Evolutionary conservation across 768 basidiomycete species (phyloP), one percentile per base, ranked within the genome.

Genomic region (Trametopsis cervina): DNA sequence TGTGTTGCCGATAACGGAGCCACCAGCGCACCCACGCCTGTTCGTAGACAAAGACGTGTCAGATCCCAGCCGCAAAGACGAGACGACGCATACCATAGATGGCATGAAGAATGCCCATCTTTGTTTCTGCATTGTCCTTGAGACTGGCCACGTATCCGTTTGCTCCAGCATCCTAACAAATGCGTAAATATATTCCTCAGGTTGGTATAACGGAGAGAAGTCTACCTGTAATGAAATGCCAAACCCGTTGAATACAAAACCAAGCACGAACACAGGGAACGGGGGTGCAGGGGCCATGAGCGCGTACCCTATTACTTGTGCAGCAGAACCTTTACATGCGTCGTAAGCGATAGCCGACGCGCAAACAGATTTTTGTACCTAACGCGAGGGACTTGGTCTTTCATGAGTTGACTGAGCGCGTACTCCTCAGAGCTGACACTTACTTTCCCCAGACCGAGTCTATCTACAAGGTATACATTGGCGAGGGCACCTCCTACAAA

Each of bases 1-100:
- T 90, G 85, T 0, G 92, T 94, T 0, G 90, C 76, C 0, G 84
- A 78, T 15, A 94, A 72, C 2, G 92, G 91, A 0, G 89, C 63
- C 6, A 69, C 69, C 9, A 87, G 66, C 2, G 85, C 85, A 1
- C 85, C 85, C 0, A 74, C 65, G 17, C 85, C 84, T 86, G 40
- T 18, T 23, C 9, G 11, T 7, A 17, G 43, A 12, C 10, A 2
- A 38, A 36, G 18, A 12, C 25, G 12, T n/a, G 20, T 40, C 2
- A 18, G 50, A 47, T n/a, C n/a, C n/a, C n/a, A n/a, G n/a, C n/a
- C n/a, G n/a, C n/a, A n/a, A n/a, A n/a, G n/a, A n/a, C n/a, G n/a
- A n/a, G n/a, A n/a, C n/a, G 47, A 53, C 39, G 26, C 49, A 9
- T 40, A 74, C 83, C 83, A 55, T 85, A 87, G 2, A 74, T 69